phyloP scores from a whole-genome alignment of 768 basidiomycete genomes.

The Daedaleopsis nitida region DNA sequence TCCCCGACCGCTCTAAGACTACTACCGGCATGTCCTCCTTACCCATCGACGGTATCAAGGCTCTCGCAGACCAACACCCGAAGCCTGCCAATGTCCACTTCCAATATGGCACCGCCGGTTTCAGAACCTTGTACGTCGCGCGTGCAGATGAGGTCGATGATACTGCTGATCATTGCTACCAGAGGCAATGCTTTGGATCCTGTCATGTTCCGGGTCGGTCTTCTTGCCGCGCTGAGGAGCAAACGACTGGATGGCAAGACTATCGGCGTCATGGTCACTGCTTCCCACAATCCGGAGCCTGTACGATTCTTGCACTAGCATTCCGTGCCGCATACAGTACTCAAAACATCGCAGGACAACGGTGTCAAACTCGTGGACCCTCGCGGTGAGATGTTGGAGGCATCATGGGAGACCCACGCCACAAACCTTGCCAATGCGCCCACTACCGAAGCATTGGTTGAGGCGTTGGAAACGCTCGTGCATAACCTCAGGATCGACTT shows the following conservation, averaged over 20 bases:
- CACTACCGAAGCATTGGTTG: conserved; percentile 72
- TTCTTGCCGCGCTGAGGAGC: conserved; percentile 89
- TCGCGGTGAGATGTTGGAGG: conserved; percentile 94
- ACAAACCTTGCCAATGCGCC: conserved; percentile 84
- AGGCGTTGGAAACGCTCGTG: conserved; percentile 63
- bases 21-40: conserved; percentile 27
- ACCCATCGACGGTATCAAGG: conserved; percentile 44
- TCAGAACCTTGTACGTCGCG: conserved; percentile 78
- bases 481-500: conserved; percentile 73
- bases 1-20: background rate
- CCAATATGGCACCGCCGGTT: conserved; percentile 94
- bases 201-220: conserved; percentile 91
- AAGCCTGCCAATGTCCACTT: conserved; percentile 72
- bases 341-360: conserved; percentile 71
- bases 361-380: conserved; percentile 99
- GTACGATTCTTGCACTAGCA: conserved; percentile 42
- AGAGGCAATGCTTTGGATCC: conserved; percentile 79
- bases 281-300: conserved; percentile 98
- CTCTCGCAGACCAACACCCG: conserved; percentile 61
- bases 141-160: conserved; percentile 3
- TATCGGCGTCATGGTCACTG: conserved; percentile 98
- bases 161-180: conserved; percentile 15
- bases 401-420: conserved; percentile 89
- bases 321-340: conserved; percentile 1
- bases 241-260: conserved; percentile 89